Evolutionary conservation across 176 grass and related monocot species (phyloP).

Genomic region (Eragrostis curvula): DNA sequence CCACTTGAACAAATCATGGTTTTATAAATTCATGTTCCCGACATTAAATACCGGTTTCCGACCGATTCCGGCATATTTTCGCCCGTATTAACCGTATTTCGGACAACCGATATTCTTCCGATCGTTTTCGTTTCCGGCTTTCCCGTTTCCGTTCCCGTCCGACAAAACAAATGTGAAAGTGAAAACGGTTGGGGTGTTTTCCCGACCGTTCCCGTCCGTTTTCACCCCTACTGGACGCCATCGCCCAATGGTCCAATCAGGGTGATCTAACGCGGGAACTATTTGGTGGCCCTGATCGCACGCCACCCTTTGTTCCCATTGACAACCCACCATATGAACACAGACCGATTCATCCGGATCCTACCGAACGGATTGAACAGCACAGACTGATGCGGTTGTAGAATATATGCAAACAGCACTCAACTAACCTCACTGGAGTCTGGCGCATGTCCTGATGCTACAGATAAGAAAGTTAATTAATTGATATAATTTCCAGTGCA

Average conservation of each 20-base stretch:
- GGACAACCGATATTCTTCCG: too few relatives aligned
- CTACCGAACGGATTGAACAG: background rate
- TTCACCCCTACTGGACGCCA: too few relatives aligned
- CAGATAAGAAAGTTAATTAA: conserved; percentile 17
- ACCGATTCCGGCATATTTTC: too few relatives aligned
- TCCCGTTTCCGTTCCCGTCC: too few relatives aligned
- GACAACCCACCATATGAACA: background rate
- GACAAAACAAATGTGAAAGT: too few relatives aligned
- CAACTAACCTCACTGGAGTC: background rate
- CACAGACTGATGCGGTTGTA: background rate
- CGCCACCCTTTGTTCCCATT: background rate
- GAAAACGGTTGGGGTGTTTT: too few relatives aligned
- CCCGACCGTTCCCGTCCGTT: too few relatives aligned
- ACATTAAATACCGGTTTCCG: too few relatives aligned
- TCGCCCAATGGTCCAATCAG: background rate
- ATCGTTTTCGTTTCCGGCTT: too few relatives aligned
- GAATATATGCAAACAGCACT: background rate
- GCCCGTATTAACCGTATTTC: too few relatives aligned
- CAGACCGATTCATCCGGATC: background rate
- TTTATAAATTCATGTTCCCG: too few relatives aligned
- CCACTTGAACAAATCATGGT: too few relatives aligned
- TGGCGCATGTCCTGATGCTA: background rate
- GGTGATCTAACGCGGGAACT: background rate
- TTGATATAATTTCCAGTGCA: background rate
- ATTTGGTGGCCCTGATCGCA: background rate